Evolutionary conservation across 805 yeast species (phyloP), one percentile per base, ranked within the genome.

Genomic region (Teunomyces gatunensis): DNA sequence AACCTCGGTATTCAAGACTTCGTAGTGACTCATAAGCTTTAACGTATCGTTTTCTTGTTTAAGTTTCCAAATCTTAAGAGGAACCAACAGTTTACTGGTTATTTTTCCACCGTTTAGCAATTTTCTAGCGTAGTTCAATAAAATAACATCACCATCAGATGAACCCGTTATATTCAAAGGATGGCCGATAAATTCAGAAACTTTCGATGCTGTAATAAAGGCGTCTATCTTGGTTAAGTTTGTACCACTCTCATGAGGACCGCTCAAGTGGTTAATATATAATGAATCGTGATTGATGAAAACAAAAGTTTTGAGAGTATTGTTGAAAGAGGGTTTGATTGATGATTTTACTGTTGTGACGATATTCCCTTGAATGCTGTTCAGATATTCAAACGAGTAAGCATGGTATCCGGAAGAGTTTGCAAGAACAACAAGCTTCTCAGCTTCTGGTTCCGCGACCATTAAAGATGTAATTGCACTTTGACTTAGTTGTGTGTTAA

Each of bases 121-220:
- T 54, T 69, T 71, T 35, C 77, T 53, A n/a, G 74, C 66, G 18
- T 65, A 53, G 51, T 74, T 72, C 23, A 69, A 58, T 11, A 73
- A 56, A 25, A 59, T 55, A 4, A 73, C 58, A 21, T 68, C 71
- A 1, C 78, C 78, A 30, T 58, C 59, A 4, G 70, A 54, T 15
- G 62, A 65, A 1, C 73, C 73, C 13, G 60, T 57, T 5, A 72
- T 48, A 29, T 61, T 59, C 13, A 71, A 58, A 1, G 78, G 78
- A 45, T 71, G 76, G 6, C 68, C 67, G 15, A 70, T 52, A n/a
- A 54, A 46, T 45, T 64, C 67, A 6, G 72, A 61, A 40, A 60
- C 56, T 21, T 58, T 65, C 17, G 62, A 54, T 1, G 64, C 47
- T 2, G 73, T 55, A 10, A 71, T 50, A 41, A 60, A 54, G 10